Percentiles rank a stretch among this genome's conserved stretches.
Conservation (phyloP, 768 basidiomycete genomes). For the Pisolithus microcarpus region DNA sequence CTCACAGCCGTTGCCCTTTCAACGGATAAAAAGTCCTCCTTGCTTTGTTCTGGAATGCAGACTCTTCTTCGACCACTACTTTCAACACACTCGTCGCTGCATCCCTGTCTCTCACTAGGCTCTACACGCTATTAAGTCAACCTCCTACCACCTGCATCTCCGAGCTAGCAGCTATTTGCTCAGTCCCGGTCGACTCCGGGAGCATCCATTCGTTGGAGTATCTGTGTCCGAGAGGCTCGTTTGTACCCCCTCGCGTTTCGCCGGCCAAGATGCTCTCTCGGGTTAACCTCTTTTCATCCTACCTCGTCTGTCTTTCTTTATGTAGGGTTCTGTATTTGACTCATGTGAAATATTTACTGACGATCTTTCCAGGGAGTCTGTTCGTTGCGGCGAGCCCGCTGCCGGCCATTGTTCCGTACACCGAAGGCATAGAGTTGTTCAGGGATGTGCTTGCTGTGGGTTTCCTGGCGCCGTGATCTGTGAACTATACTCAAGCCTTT, state of each 20-base stretch:
- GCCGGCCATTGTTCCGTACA: constrained; percentile 5
- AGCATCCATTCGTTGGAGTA: not conserved
- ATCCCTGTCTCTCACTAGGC: not conserved
- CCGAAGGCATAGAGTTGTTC: constrained; percentile 3
- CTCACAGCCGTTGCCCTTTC: not conserved
- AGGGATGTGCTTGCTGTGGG: constrained; percentile 9
- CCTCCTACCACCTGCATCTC: not conserved
- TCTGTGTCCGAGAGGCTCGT: not conserved
- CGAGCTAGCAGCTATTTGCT: not conserved
- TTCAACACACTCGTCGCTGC: not conserved
- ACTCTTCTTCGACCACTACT: no score
- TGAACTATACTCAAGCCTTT: not conserved
- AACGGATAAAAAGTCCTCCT: not conserved
- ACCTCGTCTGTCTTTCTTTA: constrained; percentile 2
- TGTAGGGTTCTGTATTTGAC: constrained; percentile 1
- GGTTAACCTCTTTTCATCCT: not conserved
- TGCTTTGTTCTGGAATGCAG: not conserved
- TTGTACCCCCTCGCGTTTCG: not conserved
- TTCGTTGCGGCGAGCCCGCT: constrained; percentile 4
- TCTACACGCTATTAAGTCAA: not conserved
- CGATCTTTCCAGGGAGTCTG: not conserved
- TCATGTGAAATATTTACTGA: not conserved
- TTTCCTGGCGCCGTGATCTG: not conserved
- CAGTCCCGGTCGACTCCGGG: not conserved
- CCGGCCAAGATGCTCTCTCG: constrained; percentile 4